These are phyloP conservation scores for Kentomonas sorsogonicus DNA, from an alignment of 208 protist genomes.

Conservation along the genomic window DNA sequence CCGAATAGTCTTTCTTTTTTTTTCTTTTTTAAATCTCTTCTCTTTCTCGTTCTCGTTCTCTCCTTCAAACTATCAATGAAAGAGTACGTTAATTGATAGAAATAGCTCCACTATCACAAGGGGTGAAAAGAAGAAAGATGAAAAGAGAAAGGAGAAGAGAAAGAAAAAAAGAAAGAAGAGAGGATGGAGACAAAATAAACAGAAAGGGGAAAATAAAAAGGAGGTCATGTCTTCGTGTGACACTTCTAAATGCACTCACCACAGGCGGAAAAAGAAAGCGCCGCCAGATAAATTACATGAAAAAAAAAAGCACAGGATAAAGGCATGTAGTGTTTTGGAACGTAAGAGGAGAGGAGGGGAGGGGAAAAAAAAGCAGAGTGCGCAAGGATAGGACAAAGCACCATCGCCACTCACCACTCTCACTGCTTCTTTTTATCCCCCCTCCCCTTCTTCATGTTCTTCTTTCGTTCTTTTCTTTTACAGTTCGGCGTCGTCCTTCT, in stretches of 20 bases:
- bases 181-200: too few species aligned
- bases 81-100: too few species aligned
- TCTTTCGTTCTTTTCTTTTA: slow-evolving; percentile 6
- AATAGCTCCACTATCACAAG: not conserved
- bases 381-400: too few species aligned
- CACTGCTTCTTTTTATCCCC: slow-evolving; percentile 14
- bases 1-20: too few species aligned
- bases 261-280: slow-evolving; percentile 7
- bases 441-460: slow-evolving; percentile 9
- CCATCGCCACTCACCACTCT: not conserved
- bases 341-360: slow-evolving; percentile 1
- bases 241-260: not conserved
- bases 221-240: too few species aligned
- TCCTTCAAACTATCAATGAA: too few species aligned
- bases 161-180: too few species aligned
- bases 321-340: not conserved
- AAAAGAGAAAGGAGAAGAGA: slow-evolving; percentile 11
- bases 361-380: slow-evolving; percentile 11
- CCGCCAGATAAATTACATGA: not conserved
- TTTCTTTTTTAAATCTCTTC: too few species aligned
- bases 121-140: slow-evolving; percentile 1
- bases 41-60: too few species aligned
- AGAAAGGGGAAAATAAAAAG: too few species aligned
- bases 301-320: slow-evolving; percentile 11
- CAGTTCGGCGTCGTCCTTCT: not conserved